A percentile compares a stretch with the other conserved stretches of the same genome.
phyloP scores from a whole-genome alignment of 2,329 filamentous ascomycete species.

The Amylocarpus encephaloides region DNA sequence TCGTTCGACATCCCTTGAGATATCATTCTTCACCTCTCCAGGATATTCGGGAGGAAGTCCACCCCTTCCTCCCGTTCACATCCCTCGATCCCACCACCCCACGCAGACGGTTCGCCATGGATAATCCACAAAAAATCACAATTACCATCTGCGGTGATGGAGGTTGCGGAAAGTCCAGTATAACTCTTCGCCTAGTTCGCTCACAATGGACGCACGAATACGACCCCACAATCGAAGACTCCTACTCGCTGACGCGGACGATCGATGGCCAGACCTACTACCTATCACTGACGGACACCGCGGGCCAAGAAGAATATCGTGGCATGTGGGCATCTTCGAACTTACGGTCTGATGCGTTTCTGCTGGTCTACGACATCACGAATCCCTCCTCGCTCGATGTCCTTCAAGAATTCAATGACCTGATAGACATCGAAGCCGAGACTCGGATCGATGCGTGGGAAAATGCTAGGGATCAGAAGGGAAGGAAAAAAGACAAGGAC shows the following conservation, averaged over 20 bases:
- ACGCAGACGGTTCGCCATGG: constrained; percentile 5
- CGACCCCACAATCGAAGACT: constrained; percentile 77
- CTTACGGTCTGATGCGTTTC: constrained; percentile 72
- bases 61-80: no score
- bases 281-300: constrained; percentile 74
- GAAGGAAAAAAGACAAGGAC: constrained; percentile 8
- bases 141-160: constrained; percentile 86
- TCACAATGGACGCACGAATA: constrained; percentile 81
- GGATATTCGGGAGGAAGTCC: no score
- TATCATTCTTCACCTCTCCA: no score
- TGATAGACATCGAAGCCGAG: constrained; percentile 79
- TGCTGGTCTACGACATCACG: constrained; percentile 86
- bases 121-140: constrained; percentile 41
- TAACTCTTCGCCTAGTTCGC: constrained; percentile 74
- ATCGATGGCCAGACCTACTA: constrained; percentile 75
- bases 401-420: constrained; percentile 71
- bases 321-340: constrained; percentile 79
- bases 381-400: constrained; percentile 60
- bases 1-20: no score
- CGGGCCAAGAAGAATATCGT: constrained; percentile 85
- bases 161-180: constrained; percentile 78
- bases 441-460: constrained; percentile 45
- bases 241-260: constrained; percentile 73
- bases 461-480: constrained; percentile 1
- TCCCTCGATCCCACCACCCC: no score